phyloP scores from a whole-genome alignment of 148 eudicot species.

The Selenicereus undatus region DNA sequence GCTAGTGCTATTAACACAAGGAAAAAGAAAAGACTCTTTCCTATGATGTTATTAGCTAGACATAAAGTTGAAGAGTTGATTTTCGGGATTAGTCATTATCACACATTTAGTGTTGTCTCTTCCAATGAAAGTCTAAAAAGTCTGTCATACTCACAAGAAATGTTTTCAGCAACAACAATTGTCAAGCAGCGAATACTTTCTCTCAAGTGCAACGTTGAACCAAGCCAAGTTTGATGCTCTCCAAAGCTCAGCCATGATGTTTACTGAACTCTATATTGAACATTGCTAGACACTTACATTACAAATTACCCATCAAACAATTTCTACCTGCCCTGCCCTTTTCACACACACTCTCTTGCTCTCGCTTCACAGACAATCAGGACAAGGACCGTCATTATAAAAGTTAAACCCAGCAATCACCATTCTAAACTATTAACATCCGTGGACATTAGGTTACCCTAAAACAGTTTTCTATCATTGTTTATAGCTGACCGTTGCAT shows the following conservation, averaged over 20 bases:
- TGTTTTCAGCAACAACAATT: constrained; percentile 10
- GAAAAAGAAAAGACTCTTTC: not conserved
- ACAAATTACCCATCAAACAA: not conserved
- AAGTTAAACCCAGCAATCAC: constrained; percentile 7
- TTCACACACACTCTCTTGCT: not conserved
- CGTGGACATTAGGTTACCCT: constrained; percentile 14
- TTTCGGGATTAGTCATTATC: constrained; percentile 14
- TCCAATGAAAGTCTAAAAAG: constrained; percentile 5
- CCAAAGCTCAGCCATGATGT: not conserved
- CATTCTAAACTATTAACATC: constrained; percentile 5
- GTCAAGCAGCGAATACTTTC: not conserved
- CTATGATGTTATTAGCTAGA: not conserved
- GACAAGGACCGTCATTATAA: constrained; percentile 19
- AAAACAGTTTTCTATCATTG: constrained; percentile 4
- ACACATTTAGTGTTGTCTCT: constrained; percentile 1
- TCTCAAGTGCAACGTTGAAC: not conserved
- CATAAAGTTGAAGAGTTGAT: constrained; percentile 10
- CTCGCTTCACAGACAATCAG: constrained; percentile 10
- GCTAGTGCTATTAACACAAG: not conserved
- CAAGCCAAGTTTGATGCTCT: not conserved
- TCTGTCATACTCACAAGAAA: constrained; percentile 5
- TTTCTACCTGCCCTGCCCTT: constrained; percentile 8
- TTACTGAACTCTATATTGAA: not conserved
- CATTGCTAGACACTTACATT: not conserved
- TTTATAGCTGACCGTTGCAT: not conserved